Percentiles rank a stretch among this genome's conserved stretches.
phyloP scores from a whole-genome alignment of 2,329 filamentous ascomycete genomes.

The Cytospora leucostoma region DNA sequence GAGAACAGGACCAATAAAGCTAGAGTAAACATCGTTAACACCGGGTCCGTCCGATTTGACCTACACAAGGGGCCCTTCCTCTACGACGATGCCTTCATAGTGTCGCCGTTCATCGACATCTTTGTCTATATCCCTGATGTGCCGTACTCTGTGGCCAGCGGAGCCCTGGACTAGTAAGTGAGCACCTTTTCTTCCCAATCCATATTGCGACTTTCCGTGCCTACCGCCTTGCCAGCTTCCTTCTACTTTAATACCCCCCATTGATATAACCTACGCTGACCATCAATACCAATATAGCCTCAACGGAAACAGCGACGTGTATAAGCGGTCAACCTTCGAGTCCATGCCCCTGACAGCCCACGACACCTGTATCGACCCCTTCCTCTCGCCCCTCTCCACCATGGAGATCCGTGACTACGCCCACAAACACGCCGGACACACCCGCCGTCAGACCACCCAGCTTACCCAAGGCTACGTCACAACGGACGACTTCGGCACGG shows the following conservation, averaged over 20 bases:
- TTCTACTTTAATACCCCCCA: background rate
- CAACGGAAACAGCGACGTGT: constrained; percentile 44
- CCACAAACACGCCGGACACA: constrained; percentile 39
- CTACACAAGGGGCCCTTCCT: constrained; percentile 65
- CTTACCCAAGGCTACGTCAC: constrained; percentile 53
- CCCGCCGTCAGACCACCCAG: constrained; percentile 51
- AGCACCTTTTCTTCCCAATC: background rate
- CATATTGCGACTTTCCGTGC: background rate
- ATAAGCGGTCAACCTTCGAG: constrained; percentile 39
- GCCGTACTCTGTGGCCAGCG: constrained; percentile 47
- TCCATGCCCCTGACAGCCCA: constrained; percentile 38
- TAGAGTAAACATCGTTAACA: constrained; percentile 61
- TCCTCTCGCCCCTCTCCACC: constrained; percentile 29
- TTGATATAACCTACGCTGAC: background rate
- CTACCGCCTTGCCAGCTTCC: background rate
- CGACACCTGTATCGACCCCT: constrained; percentile 52
- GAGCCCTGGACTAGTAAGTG: constrained; percentile 35
- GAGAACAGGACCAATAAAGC: constrained; percentile 50
- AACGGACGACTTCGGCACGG: constrained; percentile 57
- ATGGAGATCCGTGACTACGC: constrained; percentile 29
- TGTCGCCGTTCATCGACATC: constrained; percentile 55
- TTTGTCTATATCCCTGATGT: constrained; percentile 58
- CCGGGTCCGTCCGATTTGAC: constrained; percentile 62
- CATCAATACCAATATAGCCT: constrained; percentile 36
- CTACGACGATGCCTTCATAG: constrained; percentile 53